Conservation (phyloP, 129 eudicot genomes). For the Escallonia rubra region DNA sequence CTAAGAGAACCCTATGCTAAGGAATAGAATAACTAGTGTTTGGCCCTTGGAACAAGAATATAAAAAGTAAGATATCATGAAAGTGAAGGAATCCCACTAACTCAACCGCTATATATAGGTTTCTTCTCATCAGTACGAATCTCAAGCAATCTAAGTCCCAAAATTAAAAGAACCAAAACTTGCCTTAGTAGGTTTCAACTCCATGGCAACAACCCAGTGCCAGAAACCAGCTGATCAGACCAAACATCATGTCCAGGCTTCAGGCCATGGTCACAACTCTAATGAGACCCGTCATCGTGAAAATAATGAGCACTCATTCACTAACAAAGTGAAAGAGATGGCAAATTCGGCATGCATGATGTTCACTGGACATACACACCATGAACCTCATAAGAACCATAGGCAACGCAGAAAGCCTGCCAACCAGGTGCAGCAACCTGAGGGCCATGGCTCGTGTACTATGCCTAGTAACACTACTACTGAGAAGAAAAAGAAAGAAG, state of each 20-base stretch:
- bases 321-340: constrained; percentile 27
- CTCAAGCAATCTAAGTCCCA: constrained; percentile 11
- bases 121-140: not conserved
- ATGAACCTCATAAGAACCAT: no score
- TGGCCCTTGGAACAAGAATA: not conserved
- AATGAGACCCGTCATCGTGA: not conserved
- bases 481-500: no score
- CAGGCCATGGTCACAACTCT: constrained; percentile 18
- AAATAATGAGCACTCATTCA: constrained; percentile 22
- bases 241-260: constrained; percentile 14
- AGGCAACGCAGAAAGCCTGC: no score
- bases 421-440: no score
- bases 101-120: not conserved
- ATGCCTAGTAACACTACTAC: no score
- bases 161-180: not conserved
- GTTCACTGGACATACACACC: constrained; percentile 14
- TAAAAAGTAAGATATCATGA: not conserved
- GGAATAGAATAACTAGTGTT: not conserved
- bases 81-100: constrained; percentile 7
- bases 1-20: no score
- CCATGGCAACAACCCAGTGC: constrained; percentile 33
- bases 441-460: no score
- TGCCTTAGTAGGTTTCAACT: not conserved
- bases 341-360: constrained; percentile 25
- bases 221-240: constrained; percentile 26